Evolutionary conservation across 306 rosid genomes (phyloP).

Genomic region (Cicer pinnatifidum): DNA sequence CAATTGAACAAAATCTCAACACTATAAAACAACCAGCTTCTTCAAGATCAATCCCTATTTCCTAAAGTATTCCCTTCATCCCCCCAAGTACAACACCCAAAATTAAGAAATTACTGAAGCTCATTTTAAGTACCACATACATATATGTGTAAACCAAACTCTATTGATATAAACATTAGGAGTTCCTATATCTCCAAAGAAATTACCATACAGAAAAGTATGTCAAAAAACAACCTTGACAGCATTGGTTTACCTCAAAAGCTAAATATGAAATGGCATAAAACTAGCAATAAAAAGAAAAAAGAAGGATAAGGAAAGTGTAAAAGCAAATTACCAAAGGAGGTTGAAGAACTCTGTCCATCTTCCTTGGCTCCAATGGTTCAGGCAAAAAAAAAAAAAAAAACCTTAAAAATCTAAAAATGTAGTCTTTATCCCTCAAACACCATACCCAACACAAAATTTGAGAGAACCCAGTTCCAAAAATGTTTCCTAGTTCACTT

Average conservation of each 20-base stretch:
- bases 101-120: slow-evolving; percentile 20
- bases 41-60: slow-evolving; percentile 26
- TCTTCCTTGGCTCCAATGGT: slow-evolving; percentile 47
- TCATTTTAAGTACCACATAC: background rate
- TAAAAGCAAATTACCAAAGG: slow-evolving; percentile 69
- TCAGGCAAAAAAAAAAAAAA: slow-evolving; percentile 40
- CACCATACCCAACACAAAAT: slow-evolving; percentile 52
- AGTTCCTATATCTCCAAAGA: slow-evolving; percentile 32
- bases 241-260: slow-evolving; percentile 19
- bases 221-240: slow-evolving; percentile 10
- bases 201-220: slow-evolving; percentile 4
- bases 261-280: slow-evolving; percentile 31
- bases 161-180: slow-evolving; percentile 6
- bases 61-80: slow-evolving; percentile 23
- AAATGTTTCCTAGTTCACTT: background rate
- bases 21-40: slow-evolving; percentile 18
- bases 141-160: background rate
- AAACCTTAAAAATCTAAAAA: slow-evolving; percentile 48
- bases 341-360: slow-evolving; percentile 87
- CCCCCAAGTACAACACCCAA: background rate
- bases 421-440: slow-evolving; percentile 50
- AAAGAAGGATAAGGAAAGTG: background rate
- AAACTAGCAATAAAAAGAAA: slow-evolving; percentile 32
- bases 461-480: slow-evolving; percentile 43
- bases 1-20: slow-evolving; percentile 29